Percentiles rank a stretch among this genome's conserved stretches.
phyloP scores from a whole-genome alignment of 768 basidiomycete genomes.

The Crepidotus variabilis region DNA sequence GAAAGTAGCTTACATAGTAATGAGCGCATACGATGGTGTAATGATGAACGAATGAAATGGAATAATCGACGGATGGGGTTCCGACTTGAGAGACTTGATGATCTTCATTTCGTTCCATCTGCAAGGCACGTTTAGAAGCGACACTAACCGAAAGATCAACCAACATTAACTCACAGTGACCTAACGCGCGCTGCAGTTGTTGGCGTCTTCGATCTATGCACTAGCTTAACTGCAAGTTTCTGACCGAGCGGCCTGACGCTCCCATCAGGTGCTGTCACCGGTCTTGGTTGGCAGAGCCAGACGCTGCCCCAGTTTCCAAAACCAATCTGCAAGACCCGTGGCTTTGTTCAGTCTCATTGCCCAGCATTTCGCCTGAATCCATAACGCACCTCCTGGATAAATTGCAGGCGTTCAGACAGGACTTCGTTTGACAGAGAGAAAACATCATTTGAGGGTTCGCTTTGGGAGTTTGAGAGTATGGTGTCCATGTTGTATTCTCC shows the following conservation, averaged over 20 bases:
- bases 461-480: constrained; percentile 18
- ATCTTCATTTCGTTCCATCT: constrained; percentile 99
- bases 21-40: constrained; percentile 84
- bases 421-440: constrained; percentile 74
- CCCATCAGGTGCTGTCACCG: constrained; percentile 29
- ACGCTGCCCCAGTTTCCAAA: constrained; percentile 94
- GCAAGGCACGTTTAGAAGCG: neutral
- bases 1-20: constrained; percentile 71
- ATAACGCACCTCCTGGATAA: constrained; percentile 64
- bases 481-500: constrained; percentile 32
- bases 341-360: constrained; percentile 3
- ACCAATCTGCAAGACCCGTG: constrained; percentile 56
- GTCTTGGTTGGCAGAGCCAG: constrained; percentile 72
- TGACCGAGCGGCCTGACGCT: constrained; percentile 36
- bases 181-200: constrained; percentile 87
- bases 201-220: constrained; percentile 80
- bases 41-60: constrained; percentile 93
- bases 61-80: constrained; percentile 90
- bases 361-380: neutral
- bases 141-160: neutral
- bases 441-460: constrained; percentile 49
- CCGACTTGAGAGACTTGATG: constrained; percentile 75
- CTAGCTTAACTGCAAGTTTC: constrained; percentile 89
- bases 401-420: constrained; percentile 66
- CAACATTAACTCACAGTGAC: constrained; percentile 59